Conservation (phyloP, 2,329 filamentous ascomycete genomes). For the Sporothrix humicola region DNA sequence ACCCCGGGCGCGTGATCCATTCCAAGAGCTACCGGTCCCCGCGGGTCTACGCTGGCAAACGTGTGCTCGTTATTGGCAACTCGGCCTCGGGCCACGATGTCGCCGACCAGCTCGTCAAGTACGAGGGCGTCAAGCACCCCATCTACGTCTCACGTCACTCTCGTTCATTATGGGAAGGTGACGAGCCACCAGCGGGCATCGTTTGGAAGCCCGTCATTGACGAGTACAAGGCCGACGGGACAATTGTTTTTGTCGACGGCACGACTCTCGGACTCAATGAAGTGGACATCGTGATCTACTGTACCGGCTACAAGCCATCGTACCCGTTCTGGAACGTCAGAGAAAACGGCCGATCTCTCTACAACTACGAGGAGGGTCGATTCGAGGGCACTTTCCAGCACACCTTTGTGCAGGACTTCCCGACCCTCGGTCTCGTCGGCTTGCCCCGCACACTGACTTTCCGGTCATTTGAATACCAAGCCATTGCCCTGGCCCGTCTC, state of each 20-base stretch:
- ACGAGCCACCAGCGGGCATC: constrained; percentile 63
- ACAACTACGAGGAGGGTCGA: constrained; percentile 54
- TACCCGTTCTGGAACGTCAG: constrained; percentile 72
- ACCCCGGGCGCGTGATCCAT: constrained; percentile 63
- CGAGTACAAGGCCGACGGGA: constrained; percentile 54
- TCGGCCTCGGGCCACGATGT: constrained; percentile 86
- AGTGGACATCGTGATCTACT: constrained; percentile 80
- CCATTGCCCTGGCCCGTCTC: constrained; percentile 46
- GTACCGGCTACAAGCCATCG: constrained; percentile 86
- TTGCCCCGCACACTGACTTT: constrained; percentile 54
- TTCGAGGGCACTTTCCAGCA: constrained; percentile 55
- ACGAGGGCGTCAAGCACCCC: constrained; percentile 47
- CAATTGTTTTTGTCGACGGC: constrained; percentile 58
- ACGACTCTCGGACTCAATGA: constrained; percentile 61
- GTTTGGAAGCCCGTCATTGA: constrained; percentile 62
- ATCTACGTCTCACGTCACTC: constrained; percentile 68
- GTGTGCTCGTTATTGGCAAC: constrained; percentile 83
- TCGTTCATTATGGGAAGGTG: constrained; percentile 56
- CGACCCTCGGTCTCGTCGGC: constrained; percentile 58
- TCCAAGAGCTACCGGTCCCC: constrained; percentile 80
- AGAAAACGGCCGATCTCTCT: constrained; percentile 55
- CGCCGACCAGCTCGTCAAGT: constrained; percentile 68
- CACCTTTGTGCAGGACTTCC: constrained; percentile 57
- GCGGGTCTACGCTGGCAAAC: constrained; percentile 67
- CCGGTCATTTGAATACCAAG: constrained; percentile 49